Conservation (phyloP, 257 asterid genomes). For the Solanum rostratum region DNA sequence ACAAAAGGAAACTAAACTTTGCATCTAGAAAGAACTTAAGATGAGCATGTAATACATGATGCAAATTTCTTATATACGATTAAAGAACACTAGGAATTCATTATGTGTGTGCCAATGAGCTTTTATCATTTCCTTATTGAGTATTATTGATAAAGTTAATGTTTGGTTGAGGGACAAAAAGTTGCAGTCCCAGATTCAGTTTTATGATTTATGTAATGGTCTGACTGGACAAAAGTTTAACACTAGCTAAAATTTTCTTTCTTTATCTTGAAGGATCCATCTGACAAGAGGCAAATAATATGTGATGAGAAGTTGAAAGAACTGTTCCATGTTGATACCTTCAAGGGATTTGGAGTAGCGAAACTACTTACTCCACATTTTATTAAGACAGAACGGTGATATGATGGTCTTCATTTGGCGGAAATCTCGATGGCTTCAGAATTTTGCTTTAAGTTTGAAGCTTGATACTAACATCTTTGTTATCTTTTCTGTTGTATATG, state of each 20-base stretch:
- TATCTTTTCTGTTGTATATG: background rate
- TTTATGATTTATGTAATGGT: background rate
- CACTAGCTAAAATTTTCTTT: background rate
- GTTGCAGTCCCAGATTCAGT: background rate
- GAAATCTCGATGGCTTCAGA: slow-evolving; percentile 13
- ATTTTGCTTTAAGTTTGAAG: slow-evolving; percentile 16
- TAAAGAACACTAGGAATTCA: background rate
- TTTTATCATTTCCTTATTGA: background rate
- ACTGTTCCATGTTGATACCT: slow-evolving; percentile 62
- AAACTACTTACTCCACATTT: slow-evolving; percentile 56
- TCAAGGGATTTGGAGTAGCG: slow-evolving; percentile 53
- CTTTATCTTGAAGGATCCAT: slow-evolving; percentile 65
- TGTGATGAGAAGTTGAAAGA: slow-evolving; percentile 95
- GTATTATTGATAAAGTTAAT: background rate
- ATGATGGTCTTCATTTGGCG: slow-evolving; percentile 7
- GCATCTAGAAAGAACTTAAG: background rate
- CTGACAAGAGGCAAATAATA: slow-evolving; percentile 71
- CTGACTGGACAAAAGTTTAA: background rate
- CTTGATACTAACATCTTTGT: slow-evolving; percentile 11
- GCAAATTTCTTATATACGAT: background rate
- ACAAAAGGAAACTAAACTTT: background rate
- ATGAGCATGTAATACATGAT: background rate
- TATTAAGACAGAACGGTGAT: slow-evolving; percentile 52
- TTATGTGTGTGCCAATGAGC: background rate
- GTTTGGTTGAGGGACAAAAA: background rate